A percentile compares a stretch with the other conserved stretches of the same genome.
phyloP scores from a whole-genome alignment of 2,329 filamentous ascomycete genomes.

The Hortaea sp. region DNA sequence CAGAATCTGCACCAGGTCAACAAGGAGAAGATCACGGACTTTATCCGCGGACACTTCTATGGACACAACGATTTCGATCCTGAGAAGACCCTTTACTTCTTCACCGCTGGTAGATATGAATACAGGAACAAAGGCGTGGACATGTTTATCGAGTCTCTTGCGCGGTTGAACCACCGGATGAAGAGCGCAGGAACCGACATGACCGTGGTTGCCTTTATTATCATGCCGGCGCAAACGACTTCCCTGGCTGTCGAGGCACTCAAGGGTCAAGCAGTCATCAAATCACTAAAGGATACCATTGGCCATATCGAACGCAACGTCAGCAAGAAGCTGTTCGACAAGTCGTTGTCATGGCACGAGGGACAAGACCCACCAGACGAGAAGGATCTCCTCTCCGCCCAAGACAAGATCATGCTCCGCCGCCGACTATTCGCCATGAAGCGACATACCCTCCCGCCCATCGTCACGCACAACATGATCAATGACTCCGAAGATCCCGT shows the following conservation, averaged over 20 bases:
- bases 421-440: slow-evolving; percentile 96
- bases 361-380: slow-evolving; percentile 89
- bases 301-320: slow-evolving; percentile 88
- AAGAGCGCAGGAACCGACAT: slow-evolving; percentile 78
- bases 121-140: slow-evolving; percentile 98
- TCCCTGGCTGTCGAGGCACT: slow-evolving; percentile 91
- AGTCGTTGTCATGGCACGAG: slow-evolving; percentile 90
- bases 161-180: slow-evolving; percentile 85
- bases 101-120: slow-evolving; percentile 93
- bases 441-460: slow-evolving; percentile 76
- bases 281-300: slow-evolving; percentile 85
- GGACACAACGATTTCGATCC: slow-evolving; percentile 95
- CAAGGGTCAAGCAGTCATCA: slow-evolving; percentile 94
- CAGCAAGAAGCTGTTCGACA: slow-evolving; percentile 87
- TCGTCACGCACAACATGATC: slow-evolving; percentile 98
- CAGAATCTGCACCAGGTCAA: slow-evolving; percentile 94
- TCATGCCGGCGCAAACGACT: slow-evolving; percentile 94
- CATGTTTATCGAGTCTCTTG: slow-evolving; percentile 97
- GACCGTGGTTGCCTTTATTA: slow-evolving; percentile 94
- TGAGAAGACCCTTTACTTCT: slow-evolving; percentile 95
- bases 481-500: slow-evolving; percentile 91
- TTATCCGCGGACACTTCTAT: slow-evolving; percentile 96
- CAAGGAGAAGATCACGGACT: slow-evolving; percentile 97
- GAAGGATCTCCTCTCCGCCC: slow-evolving; percentile 85
- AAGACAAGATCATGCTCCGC: slow-evolving; percentile 86